These are phyloP conservation scores for Phylloporus scabripes DNA, from an alignment of 768 basidiomycete species.

Conservation along the genomic window DNA sequence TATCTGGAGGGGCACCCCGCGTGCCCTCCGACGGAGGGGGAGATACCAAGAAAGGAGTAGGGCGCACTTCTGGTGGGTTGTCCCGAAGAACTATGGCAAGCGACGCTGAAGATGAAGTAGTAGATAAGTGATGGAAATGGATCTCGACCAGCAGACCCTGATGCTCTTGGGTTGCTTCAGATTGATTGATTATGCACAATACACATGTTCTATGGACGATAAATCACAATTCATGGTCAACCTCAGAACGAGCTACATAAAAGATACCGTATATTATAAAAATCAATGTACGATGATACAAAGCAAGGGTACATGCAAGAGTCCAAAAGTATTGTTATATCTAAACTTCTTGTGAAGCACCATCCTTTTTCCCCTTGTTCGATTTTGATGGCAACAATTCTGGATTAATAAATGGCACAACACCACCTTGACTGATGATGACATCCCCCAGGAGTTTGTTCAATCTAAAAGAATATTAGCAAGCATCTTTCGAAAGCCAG, in stretches of 20 bases:
- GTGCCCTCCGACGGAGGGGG: conserved; percentile 7
- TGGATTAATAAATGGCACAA: conserved; percentile 59
- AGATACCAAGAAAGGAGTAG: conserved; percentile 36
- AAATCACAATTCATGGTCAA: neutral
- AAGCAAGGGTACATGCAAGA: conserved; percentile 9
- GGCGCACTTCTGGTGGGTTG: conserved; percentile 43
- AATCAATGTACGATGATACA: conserved; percentile 22
- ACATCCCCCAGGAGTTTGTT: conserved; percentile 55
- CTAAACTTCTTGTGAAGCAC: conserved; percentile 47
- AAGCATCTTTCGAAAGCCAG: neutral
- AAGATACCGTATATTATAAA: conserved; percentile 29
- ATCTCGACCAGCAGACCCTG: neutral
- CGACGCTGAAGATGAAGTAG: conserved; percentile 74
- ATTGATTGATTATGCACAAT: neutral
- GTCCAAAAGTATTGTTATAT: conserved; percentile 1
- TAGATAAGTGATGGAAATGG: conserved; percentile 28
- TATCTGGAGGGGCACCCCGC: conserved; percentile 35
- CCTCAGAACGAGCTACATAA: conserved; percentile 14
- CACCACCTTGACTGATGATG: conserved; percentile 75
- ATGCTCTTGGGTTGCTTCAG: neutral
- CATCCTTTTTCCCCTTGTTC: conserved; percentile 45
- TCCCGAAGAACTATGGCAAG: conserved; percentile 78
- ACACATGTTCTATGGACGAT: neutral
- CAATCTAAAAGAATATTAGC: conserved; percentile 31
- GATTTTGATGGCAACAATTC: conserved; percentile 42